Base-by-base conservation (phyloP, 768 basidiomycete genomes). In the Butyriboletus loyo region DNA sequence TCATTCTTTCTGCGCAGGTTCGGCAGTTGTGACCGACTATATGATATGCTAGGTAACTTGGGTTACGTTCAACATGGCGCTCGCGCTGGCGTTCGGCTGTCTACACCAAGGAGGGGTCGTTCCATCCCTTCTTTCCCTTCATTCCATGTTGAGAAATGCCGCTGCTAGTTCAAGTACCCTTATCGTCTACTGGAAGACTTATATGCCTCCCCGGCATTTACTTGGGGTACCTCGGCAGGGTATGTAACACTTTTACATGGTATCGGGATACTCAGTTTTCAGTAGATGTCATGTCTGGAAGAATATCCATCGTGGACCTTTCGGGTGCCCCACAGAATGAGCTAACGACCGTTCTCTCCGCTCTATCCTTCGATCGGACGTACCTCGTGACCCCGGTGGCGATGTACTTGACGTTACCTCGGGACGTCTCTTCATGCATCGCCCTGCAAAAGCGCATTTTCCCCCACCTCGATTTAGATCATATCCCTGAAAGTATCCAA, bases 101-200 rank as follows among this genome's bases (percentile, higher is more conserved):
- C 50, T 74, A 28, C 73, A 75, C 31, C 74, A 75, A 55, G 74
- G 72, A 36, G 74, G 74, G 17, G 61, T 75, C n/a, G 66, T 73
- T n/a, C 74, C 67, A 6, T 75, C 74, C 24, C 63, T 70, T 28
- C 57, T 73, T 30, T 58, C 60, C 39, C 61, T 75, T 7, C 70
- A 71, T 49, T 64, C 65, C 9, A 36, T 38, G 14, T 53, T 73
- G 25, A 41, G 25, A 13, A 36, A 51, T 36, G 11, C 53, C 7
- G 14, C 46, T 8, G 2, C 56, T 17, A 42, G 22, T 36, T 49
- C 50, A 13, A 53, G 43, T 7, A 53, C 49, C n/a, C 54, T 52
- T 13, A 25, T 73, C 17, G 51, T 72, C 19, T 74, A 72, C 38
- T 75, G 74, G 74, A 75, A 72, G 56, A 75, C 71, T 3, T 75